These are phyloP conservation scores for Diaporthe sp. DNA, from an alignment of 2,329 filamentous ascomycete species.

Conservation along the genomic window DNA sequence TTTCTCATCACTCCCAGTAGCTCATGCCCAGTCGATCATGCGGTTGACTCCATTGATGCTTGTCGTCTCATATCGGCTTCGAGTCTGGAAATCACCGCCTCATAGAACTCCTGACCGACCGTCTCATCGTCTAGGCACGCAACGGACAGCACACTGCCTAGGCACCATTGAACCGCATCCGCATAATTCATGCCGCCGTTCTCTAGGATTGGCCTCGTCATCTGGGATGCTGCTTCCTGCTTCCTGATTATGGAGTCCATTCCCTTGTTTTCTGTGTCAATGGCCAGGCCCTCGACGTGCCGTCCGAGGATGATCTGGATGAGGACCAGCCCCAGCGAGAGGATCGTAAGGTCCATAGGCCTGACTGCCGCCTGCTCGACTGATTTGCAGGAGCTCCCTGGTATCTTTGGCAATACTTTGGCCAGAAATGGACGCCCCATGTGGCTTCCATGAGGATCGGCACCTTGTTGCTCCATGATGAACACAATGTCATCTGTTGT, in stretches of 20 bases:
- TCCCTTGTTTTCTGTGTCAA: neutral
- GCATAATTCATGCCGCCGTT: conserved; percentile 23
- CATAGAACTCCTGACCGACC: conserved; percentile 24
- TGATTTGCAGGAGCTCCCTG: neutral
- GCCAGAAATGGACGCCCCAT: conserved; percentile 19
- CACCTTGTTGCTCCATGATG: neutral
- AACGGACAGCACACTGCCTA: conserved; percentile 2
- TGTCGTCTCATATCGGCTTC: conserved; percentile 14
- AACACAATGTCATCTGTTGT: conserved; percentile 37
- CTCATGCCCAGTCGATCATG: too few species aligned
- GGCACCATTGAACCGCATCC: conserved; percentile 18
- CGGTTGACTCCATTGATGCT: too few species aligned
- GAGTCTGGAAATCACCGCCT: neutral
- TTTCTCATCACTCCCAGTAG: neutral
- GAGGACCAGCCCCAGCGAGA: conserved; percentile 23
- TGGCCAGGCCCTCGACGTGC: conserved; percentile 10
- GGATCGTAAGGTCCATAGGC: conserved; percentile 19
- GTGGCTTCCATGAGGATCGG: neutral
- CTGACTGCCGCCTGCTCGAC: conserved; percentile 3
- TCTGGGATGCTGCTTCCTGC: conserved; percentile 3
- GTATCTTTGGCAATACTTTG: neutral
- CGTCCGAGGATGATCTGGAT: conserved; percentile 24
- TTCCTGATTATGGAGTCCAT: conserved; percentile 16
- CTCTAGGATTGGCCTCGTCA: conserved; percentile 11
- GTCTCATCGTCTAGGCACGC: conserved; percentile 23